A percentile compares a stretch with the other conserved stretches of the same genome.
Conservation (phyloP, 257 asterid genomes). For the Plantago ovata region DNA sequence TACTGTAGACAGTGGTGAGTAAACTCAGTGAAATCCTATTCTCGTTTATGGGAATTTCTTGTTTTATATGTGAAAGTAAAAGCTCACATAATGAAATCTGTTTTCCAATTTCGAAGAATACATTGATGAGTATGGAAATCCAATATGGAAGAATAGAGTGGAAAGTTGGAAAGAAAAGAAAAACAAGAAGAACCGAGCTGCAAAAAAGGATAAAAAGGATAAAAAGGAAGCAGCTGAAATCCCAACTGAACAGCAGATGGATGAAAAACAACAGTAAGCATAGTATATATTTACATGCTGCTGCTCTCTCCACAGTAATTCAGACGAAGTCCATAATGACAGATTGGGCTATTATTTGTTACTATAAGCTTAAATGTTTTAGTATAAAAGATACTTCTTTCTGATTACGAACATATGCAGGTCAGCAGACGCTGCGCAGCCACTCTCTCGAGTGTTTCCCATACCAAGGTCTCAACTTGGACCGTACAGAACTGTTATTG, state of each 20-base stretch:
- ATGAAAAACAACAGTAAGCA: constrained; percentile 70
- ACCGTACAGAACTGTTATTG: constrained; percentile 71
- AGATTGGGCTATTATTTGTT: too few relatives aligned
- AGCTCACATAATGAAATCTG: constrained; percentile 15
- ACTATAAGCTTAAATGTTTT: too few relatives aligned
- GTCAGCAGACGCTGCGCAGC: constrained; percentile 60
- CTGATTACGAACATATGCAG: too few relatives aligned
- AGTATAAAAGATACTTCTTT: not conserved
- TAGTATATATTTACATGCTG: not conserved
- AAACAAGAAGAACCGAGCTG: constrained; percentile 57
- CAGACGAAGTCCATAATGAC: not conserved
- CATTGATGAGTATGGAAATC: constrained; percentile 76
- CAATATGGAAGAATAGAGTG: constrained; percentile 97
- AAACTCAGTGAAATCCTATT: not conserved
- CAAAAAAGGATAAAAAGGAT: constrained; percentile 42
- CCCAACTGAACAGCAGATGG: constrained; percentile 78
- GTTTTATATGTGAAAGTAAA: not conserved
- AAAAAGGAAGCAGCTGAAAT: constrained; percentile 26
- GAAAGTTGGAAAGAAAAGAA: constrained; percentile 98
- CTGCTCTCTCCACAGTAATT: not conserved
- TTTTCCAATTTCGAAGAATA: constrained; percentile 44
- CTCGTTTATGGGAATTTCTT: not conserved
- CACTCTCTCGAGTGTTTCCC: constrained; percentile 72
- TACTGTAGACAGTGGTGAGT: constrained; percentile 89
- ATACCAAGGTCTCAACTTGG: constrained; percentile 68